Evolutionary conservation across 2,329 filamentous ascomycete genomes (phyloP), one percentile per base, ranked within the genome.

Genomic region (Hymenoscyphus occultus): DNA sequence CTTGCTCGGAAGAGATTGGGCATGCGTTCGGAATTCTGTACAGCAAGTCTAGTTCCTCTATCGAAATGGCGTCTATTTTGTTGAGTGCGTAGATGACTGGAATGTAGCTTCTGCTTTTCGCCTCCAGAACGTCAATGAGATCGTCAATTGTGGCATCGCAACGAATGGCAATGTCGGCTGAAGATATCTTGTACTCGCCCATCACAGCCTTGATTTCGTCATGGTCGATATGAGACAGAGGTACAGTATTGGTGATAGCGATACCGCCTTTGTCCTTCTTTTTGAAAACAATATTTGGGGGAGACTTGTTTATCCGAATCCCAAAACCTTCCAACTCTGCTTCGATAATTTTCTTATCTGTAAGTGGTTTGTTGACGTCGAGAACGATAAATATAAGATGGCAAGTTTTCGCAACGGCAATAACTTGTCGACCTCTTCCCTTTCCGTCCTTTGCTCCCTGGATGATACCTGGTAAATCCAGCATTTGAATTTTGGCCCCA

Each of bases 261-360:
- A 99, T 87, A 42, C 95, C 95, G 72, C 95, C 95, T 81, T 98
- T 98, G 80, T 99, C 95, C 83, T 99, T 99, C 84, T 99, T 99
- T 81, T 90, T 96, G 83, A 97, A 97, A n/a, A 95, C 91, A 74
- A 99, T 99, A 77, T 99, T 99, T 51, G 95, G 95, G 32, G 95
- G 95, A 73, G 88, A 81, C 82, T 98, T 99, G 83, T 99, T 99
- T 82, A 98, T 94, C 64, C 95, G 87, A 76, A 99, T 97, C 40
- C 95, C 95, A 74, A 99, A 99, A 7, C 95, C 95, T 78, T 99
- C 95, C 76, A 99, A 80, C 81, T 99, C 95, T 61, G 87, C 84
- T 80, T 99, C 95, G 75, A 99, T 99, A 69, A 99, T 84, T 67
- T 92, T 87, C 83, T 99, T 99, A 80, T 99, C 95, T 16, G 94